Percentiles rank a stretch among this genome's conserved stretches.
Evolutionary conservation across 345 rosid species (phyloP).

Genomic region (Geranium rotundifolium): DNA sequence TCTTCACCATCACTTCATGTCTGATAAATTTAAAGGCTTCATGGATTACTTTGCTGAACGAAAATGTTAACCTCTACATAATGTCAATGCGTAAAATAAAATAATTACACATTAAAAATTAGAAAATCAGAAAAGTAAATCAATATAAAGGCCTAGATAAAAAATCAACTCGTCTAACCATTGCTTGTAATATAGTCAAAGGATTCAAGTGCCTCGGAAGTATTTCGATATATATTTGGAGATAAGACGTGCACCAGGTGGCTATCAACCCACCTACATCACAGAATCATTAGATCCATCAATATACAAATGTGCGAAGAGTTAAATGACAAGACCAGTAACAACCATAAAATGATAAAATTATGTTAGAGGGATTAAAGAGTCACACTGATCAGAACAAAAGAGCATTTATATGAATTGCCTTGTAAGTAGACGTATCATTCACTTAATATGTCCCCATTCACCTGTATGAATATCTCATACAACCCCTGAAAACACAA

Average conservation of each 20-base stretch:
- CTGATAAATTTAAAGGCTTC: no score
- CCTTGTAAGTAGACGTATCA: not conserved
- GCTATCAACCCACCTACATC: slow-evolving; percentile 34
- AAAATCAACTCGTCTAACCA: slow-evolving; percentile 14
- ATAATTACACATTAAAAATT: no score
- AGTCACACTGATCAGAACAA: not conserved
- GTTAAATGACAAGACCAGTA: not conserved
- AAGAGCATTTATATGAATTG: no score
- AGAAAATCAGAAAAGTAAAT: no score
- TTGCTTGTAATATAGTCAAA: slow-evolving; percentile 34
- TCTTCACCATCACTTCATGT: no score
- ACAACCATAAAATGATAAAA: not conserved
- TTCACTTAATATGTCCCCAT: not conserved
- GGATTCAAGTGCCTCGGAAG: slow-evolving; percentile 35
- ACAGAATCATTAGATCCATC: not conserved
- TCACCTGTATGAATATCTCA: not conserved
- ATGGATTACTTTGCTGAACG: no score
- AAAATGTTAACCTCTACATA: no score
- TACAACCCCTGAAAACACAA: not conserved
- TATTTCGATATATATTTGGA: slow-evolving; percentile 31
- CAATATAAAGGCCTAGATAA: no score
- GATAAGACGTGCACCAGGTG: slow-evolving; percentile 41
- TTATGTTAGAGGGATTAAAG: not conserved
- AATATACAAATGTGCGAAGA: not conserved
- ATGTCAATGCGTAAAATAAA: no score